phyloP scores from a whole-genome alignment of 2,329 filamentous ascomycete genomes.

The Penicillium sp. region DNA sequence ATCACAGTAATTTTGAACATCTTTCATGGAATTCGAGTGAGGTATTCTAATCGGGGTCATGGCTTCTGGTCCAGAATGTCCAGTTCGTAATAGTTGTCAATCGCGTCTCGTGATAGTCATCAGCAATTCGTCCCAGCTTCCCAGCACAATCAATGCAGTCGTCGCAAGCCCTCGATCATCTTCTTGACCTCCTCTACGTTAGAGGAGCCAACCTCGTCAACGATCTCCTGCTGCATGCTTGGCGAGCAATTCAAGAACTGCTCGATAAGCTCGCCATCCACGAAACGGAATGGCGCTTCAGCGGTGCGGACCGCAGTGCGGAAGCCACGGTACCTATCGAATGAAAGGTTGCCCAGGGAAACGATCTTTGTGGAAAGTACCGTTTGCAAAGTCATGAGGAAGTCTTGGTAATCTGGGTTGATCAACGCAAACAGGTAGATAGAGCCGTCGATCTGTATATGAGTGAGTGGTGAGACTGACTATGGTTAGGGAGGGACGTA shows the following conservation, averaged over 20 bases:
- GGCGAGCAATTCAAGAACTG: constrained; percentile 73
- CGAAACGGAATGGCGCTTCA: constrained; percentile 79
- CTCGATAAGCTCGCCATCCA: constrained; percentile 91
- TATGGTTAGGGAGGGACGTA: constrained; percentile 50
- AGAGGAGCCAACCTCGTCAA: constrained; percentile 53
- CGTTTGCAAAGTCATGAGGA: constrained; percentile 79
- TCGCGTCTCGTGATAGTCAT: constrained; percentile 8
- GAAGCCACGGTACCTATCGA: constrained; percentile 80
- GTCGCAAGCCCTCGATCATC: constrained; percentile 59
- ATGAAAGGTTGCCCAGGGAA: constrained; percentile 72
- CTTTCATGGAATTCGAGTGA: too few species aligned
- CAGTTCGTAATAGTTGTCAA: not conserved
- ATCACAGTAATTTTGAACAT: too few species aligned
- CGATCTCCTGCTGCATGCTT: constrained; percentile 56
- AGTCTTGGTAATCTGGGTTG: constrained; percentile 68
- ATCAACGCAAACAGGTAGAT: constrained; percentile 90
- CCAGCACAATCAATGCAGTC: constrained; percentile 44
- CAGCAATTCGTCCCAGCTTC: constrained; percentile 1
- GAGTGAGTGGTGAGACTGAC: not conserved
- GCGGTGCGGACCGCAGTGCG: constrained; percentile 69
- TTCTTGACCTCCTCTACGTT: constrained; percentile 62
- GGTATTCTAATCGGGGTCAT: too few species aligned
- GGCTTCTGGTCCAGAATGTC: too few species aligned
- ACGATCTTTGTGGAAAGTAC: constrained; percentile 67
- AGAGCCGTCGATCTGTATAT: constrained; percentile 74